Evolutionary conservation across 129 eudicot genomes (phyloP), one percentile per base, ranked within the genome.

Genomic region (Escallonia herrerae): DNA sequence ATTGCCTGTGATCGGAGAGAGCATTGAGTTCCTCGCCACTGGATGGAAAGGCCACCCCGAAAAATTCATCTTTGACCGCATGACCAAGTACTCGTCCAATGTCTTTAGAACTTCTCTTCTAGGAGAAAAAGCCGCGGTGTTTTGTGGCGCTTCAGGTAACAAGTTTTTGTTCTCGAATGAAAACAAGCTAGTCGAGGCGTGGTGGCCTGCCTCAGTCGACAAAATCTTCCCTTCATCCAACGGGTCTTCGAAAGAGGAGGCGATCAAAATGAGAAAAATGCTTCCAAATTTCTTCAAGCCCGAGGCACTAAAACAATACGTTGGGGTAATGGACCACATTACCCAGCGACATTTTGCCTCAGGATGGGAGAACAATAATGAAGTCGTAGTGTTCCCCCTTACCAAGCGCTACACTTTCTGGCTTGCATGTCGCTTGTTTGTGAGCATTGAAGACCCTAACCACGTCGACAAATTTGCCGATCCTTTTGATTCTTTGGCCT

Each of bases 121-220:
- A 12, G 71, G 86, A 4, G 86, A 84, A 37, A 70, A 71, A 7
- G 84, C 86, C 8, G 93, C 86, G 2, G 90, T 90, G 1, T 82
- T 90, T 45, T 87, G 97, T 38, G 95, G 97, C 3, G 82, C 93
- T 0, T 56, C 68, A 9, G 86, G 83, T 14, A 84, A 90, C 81
- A 90, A 87, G 56, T 87, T 90, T 69, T 64, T 90, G 62, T 90
- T 90, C 72, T 80, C 90, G 2, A 90, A 90, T 41, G 97, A 90
- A 56, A 84, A 84, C 76, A 90, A 84, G 72, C 82, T 87, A n/a
- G 95, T 90, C 9, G 83, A 73, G 14, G 89, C 84, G 15, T 86
- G 97, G 97, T 90, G 97, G 97, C 97, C 95, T 0, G 40, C 67
- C 40, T 90, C 95, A 0, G 95, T 90, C 0, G 77, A 87, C 80